These are phyloP conservation scores for Alternaria arborescens DNA, from an alignment of 2,329 filamentous ascomycete species.

Conservation along the genomic window DNA sequence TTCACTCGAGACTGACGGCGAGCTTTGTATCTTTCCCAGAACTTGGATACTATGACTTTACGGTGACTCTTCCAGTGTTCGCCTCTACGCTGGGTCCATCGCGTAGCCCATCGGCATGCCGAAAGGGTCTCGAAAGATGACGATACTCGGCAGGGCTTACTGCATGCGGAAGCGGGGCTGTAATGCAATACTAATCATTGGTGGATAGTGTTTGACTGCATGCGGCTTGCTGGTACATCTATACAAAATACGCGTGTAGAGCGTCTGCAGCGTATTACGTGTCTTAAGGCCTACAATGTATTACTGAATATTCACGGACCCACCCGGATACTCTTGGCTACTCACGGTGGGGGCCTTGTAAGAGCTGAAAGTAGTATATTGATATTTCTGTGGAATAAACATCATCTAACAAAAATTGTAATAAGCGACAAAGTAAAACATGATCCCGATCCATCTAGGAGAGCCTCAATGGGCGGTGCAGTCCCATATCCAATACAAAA, in stretches of 20 bases:
- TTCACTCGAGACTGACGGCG: too few relatives aligned
- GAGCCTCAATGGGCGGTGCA: constrained; percentile 20
- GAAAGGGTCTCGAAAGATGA: background rate
- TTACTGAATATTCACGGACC: background rate
- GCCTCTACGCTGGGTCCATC: background rate
- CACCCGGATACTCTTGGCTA: background rate
- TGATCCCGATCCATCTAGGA: background rate
- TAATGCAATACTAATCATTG: constrained; percentile 14
- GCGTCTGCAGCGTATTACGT: background rate
- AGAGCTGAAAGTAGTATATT: background rate
- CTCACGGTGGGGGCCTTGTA: background rate
- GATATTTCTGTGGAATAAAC: background rate
- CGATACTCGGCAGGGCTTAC: constrained; percentile 11
- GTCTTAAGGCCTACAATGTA: background rate
- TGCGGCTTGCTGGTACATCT: background rate
- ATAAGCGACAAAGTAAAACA: background rate
- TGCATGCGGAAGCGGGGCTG: constrained; percentile 9
- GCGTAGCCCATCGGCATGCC: background rate
- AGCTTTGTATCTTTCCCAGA: background rate
- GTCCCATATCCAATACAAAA: background rate
- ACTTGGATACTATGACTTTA: background rate
- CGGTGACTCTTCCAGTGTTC: background rate
- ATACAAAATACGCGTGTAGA: background rate
- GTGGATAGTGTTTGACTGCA: background rate
- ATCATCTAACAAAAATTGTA: background rate